Evolutionary conservation across 2,329 filamentous ascomycete genomes (phyloP).

Genomic region (Colletotrichum theobromicola): DNA sequence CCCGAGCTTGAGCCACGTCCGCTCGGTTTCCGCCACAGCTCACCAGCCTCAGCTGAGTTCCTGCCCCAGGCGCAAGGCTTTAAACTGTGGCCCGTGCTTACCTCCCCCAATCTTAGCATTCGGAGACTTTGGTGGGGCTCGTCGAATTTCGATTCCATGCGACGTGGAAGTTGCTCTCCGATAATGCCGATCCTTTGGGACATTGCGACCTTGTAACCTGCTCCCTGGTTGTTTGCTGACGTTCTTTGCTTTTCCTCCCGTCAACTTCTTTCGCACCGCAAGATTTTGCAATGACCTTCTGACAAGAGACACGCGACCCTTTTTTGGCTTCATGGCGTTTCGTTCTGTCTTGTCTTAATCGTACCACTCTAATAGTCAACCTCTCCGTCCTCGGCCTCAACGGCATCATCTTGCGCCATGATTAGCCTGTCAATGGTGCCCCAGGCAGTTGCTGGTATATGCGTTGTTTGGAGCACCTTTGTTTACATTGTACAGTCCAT

Average conservation of each 20-base stretch:
- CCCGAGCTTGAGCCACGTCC: not conserved
- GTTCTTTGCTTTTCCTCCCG: not conserved
- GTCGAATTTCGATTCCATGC: not conserved
- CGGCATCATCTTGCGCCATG: not conserved
- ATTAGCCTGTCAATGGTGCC: slow-evolving; percentile 26
- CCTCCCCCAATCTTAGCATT: not conserved
- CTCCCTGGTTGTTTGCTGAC: not conserved
- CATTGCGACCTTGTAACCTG: not conserved
- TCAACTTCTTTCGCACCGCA: not conserved
- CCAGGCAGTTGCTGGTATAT: slow-evolving; percentile 49
- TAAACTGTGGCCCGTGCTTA: not conserved
- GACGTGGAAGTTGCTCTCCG: not conserved
- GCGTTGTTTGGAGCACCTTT: slow-evolving; percentile 57
- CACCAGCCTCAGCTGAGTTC: not conserved
- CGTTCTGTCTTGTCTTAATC: slow-evolving; percentile 23
- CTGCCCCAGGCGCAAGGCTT: not conserved
- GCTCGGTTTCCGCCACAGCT: not conserved
- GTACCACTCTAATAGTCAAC: not conserved
- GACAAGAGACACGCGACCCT: not conserved
- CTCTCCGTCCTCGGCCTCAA: not conserved
- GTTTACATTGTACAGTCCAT: slow-evolving; percentile 61
- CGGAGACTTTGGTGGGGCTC: not conserved
- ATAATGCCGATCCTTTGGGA: not conserved
- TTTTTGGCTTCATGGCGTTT: not conserved
- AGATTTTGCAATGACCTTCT: not conserved